Evolutionary conservation across 352 stramenopile genomes (phyloP).

Genomic region (Phytophthora palmivora): DNA sequence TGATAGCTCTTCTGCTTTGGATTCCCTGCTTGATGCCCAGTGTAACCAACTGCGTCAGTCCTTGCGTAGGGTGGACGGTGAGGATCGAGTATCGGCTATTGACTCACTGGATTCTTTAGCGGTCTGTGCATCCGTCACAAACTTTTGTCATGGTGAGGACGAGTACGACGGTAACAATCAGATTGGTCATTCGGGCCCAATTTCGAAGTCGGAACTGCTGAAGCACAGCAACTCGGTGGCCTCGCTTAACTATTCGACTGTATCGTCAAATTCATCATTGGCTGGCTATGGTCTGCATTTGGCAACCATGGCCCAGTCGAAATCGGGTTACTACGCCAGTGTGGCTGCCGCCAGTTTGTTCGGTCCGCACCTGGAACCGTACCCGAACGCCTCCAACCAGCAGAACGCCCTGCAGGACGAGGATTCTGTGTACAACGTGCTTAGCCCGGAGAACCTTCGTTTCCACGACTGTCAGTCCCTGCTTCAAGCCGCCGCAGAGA

Average conservation of each 20-base stretch:
- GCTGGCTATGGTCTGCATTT: conserved; percentile 50
- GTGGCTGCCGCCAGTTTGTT: conserved; percentile 39
- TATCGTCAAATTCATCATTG: conserved; percentile 54
- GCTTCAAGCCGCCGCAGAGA: conserved; percentile 37
- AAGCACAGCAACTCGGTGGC: conserved; percentile 46
- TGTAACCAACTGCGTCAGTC: conserved; percentile 40
- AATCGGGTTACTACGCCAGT: conserved; percentile 37
- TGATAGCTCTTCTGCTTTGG: conserved; percentile 21
- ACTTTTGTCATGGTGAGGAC: conserved; percentile 26
- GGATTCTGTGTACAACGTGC: conserved; percentile 32
- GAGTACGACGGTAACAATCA: conserved; percentile 45
- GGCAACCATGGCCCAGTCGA: conserved; percentile 44
- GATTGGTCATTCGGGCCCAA: conserved; percentile 22
- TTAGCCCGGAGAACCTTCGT: conserved; percentile 45
- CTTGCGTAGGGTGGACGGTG: conserved; percentile 16
- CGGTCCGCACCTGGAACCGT: conserved; percentile 43
- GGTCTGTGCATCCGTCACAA: conserved; percentile 40
- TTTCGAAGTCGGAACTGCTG: conserved; percentile 30
- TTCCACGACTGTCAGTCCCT: conserved; percentile 49
- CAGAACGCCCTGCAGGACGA: conserved; percentile 20
- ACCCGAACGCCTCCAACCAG: conserved; percentile 36
- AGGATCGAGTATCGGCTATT: conserved; percentile 33
- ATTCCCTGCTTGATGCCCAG: conserved; percentile 42
- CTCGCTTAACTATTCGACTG: conserved; percentile 53
- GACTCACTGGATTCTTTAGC: conserved; percentile 39